Percentiles rank a stretch among this genome's conserved stretches.
phyloP scores from a whole-genome alignment of 345 rosid species.

The Sapria himalayana region DNA sequence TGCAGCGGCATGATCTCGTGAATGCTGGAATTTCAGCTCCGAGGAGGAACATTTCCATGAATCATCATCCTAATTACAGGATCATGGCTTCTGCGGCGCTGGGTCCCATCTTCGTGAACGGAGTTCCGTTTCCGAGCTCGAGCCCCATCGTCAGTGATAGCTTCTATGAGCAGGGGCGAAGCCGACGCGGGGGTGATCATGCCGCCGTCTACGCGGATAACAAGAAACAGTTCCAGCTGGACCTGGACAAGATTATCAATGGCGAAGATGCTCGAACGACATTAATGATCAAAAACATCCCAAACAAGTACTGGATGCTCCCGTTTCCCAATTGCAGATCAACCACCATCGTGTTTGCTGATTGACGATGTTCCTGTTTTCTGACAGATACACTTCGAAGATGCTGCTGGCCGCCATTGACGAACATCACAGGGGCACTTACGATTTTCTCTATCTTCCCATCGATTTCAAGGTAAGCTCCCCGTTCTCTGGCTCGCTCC shows the following conservation, averaged over 20 bases:
- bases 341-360: slow-evolving; percentile 4
- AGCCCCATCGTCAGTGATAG: slow-evolving; percentile 27
- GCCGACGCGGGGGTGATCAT: slow-evolving; percentile 40
- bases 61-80: slow-evolving; percentile 31
- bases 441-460: slow-evolving; percentile 86
- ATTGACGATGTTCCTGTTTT: slow-evolving; percentile 6
- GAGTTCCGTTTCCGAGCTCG: slow-evolving; percentile 33
- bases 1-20: slow-evolving; percentile 25
- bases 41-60: slow-evolving; percentile 27
- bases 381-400: slow-evolving; percentile 73
- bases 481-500: too few relatives aligned
- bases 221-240: slow-evolving; percentile 68
- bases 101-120: slow-evolving; percentile 40
- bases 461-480: slow-evolving; percentile 91
- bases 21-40: slow-evolving; percentile 26
- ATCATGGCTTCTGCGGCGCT: slow-evolving; percentile 63
- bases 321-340: background rate
- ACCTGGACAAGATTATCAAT: slow-evolving; percentile 45
- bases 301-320: slow-evolving; percentile 46
- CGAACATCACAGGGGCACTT: slow-evolving; percentile 63
- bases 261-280: slow-evolving; percentile 78
- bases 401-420: slow-evolving; percentile 89
- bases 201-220: slow-evolving; percentile 35
- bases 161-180: slow-evolving; percentile 38
- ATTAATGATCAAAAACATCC: slow-evolving; percentile 83